phyloP scores from a whole-genome alignment of 768 basidiomycete genomes.

The Russula virescens region DNA sequence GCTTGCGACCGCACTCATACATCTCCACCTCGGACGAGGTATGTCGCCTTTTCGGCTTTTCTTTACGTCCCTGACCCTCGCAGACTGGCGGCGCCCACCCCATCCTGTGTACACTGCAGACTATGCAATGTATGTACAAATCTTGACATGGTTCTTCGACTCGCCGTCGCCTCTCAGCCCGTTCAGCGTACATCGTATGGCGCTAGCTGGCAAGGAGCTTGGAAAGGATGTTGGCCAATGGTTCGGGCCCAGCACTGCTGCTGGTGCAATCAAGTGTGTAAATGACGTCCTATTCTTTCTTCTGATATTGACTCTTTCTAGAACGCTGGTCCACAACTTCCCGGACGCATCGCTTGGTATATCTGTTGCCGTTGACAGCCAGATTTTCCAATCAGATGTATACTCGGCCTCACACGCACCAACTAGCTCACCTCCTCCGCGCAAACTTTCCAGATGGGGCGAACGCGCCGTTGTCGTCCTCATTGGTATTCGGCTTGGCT shows the following conservation, averaged over 20 bases:
- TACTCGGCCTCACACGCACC: constrained; percentile 58
- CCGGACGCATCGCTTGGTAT: constrained; percentile 79
- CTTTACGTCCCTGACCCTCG: background rate
- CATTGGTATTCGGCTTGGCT: constrained; percentile 78
- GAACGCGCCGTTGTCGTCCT: constrained; percentile 79
- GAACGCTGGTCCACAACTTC: constrained; percentile 71
- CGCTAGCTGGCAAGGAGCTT: constrained; percentile 86
- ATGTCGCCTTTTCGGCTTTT: constrained; percentile 26
- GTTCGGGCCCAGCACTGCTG: constrained; percentile 98
- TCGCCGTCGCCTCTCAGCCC: constrained; percentile 78
- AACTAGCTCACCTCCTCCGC: constrained; percentile 29
- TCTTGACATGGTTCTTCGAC: constrained; percentile 94
- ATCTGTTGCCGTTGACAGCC: constrained; percentile 74
- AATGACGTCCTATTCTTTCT: background rate
- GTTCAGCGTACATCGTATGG: constrained; percentile 96
- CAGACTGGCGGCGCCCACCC: constrained; percentile 83
- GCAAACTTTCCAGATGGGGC: constrained; percentile 53
- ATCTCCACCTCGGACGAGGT: constrained; percentile 74
- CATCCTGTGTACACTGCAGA: constrained; percentile 50
- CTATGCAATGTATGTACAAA: constrained; percentile 85
- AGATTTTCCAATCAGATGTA: constrained; percentile 81
- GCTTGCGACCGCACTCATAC: constrained; percentile 72
- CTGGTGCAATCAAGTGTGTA: constrained; percentile 82
- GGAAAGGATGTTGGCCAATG: constrained; percentile 95
- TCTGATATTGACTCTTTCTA: constrained; percentile 29